A percentile compares a stretch with the other conserved stretches of the same genome.
Evolutionary conservation across 495 filamentous ascomycete species (phyloP).

Genomic region (Xylaria venustula): DNA sequence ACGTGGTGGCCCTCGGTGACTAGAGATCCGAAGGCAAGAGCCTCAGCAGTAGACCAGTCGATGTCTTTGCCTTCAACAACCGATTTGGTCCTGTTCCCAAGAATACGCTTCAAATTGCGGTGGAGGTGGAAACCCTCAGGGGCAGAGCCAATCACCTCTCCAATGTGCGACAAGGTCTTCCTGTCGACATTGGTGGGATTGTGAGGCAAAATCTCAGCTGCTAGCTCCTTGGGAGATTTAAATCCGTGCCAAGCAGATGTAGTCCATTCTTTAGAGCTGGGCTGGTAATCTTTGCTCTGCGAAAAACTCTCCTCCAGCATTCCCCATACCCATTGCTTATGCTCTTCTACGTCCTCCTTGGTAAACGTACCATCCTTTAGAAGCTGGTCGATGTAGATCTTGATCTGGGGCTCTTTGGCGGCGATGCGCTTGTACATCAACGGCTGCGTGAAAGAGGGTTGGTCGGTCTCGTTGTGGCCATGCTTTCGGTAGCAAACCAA

Average conservation of each 20-base stretch:
- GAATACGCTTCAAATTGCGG: conserved; percentile 95
- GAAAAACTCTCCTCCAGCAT: conserved; percentile 97
- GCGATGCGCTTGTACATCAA: conserved; percentile 98
- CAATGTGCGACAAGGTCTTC: conserved; percentile 74
- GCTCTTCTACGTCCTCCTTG: conserved; percentile 96
- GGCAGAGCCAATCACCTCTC: conserved; percentile 65
- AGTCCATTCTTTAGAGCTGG: conserved; percentile 95
- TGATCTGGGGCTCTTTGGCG: conserved; percentile 72
- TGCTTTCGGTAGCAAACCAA: conserved; percentile 98
- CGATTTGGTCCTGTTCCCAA: conserved; percentile 84
- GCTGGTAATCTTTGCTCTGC: conserved; percentile 95
- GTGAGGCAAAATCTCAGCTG: conserved; percentile 91
- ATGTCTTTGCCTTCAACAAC: conserved; percentile 91
- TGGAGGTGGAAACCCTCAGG: conserved; percentile 88
- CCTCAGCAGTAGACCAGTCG: conserved; percentile 96
- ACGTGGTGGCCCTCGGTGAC: conserved; percentile 93
- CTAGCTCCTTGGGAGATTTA: conserved; percentile 97
- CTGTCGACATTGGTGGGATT: conserved; percentile 75
- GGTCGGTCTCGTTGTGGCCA: conserved; percentile 99
- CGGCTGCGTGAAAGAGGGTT: conserved; percentile 99
- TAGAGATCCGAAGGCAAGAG: conserved; percentile 89
- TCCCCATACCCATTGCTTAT: conserved; percentile 99
- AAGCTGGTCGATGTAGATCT: conserved; percentile 86
- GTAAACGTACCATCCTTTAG: conserved; percentile 90
- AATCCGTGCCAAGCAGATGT: conserved; percentile 98